A percentile compares a stretch with the other conserved stretches of the same genome.
These are phyloP conservation scores for Escovopsis sp. DNA, from an alignment of 2,329 filamentous ascomycete species.

Conservation along the genomic window DNA sequence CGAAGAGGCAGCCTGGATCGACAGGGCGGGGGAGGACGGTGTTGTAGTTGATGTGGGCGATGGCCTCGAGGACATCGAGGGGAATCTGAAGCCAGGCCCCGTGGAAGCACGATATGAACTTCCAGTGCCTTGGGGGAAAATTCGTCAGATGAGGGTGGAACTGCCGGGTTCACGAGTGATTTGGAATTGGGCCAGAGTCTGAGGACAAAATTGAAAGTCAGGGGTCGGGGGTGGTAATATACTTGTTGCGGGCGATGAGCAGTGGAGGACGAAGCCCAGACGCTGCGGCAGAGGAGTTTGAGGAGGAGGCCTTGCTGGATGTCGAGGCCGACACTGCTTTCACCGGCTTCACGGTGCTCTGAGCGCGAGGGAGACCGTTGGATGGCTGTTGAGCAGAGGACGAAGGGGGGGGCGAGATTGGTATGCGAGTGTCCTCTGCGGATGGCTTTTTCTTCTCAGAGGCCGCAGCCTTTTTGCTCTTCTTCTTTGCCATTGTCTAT, in stretches of 20 bases:
- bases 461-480: constrained; percentile 26
- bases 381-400: background rate
- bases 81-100: constrained; percentile 73
- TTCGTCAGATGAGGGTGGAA: background rate
- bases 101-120: constrained; percentile 70
- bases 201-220: background rate
- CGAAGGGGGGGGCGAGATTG: too few relatives aligned
- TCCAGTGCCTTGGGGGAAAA: constrained; percentile 50
- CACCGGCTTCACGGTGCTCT: background rate
- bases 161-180: background rate
- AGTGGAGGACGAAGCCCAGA: constrained; percentile 8
- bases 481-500: constrained; percentile 38
- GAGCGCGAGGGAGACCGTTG: background rate
- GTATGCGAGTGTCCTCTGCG: background rate
- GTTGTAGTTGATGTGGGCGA: constrained; percentile 68
- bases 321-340: background rate
- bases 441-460: background rate
- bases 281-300: constrained; percentile 3
- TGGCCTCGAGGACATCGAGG: constrained; percentile 60
- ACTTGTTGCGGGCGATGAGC: constrained; percentile 48
- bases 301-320: constrained; percentile 5
- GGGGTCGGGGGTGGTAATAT: constrained; percentile 18
- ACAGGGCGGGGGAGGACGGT: constrained; percentile 61
- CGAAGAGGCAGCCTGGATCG: constrained; percentile 68
- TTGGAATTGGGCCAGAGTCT: background rate